Evolutionary conservation across 495 filamentous ascomycete species (phyloP).

Genomic region (Penicillium pancosmium): DNA sequence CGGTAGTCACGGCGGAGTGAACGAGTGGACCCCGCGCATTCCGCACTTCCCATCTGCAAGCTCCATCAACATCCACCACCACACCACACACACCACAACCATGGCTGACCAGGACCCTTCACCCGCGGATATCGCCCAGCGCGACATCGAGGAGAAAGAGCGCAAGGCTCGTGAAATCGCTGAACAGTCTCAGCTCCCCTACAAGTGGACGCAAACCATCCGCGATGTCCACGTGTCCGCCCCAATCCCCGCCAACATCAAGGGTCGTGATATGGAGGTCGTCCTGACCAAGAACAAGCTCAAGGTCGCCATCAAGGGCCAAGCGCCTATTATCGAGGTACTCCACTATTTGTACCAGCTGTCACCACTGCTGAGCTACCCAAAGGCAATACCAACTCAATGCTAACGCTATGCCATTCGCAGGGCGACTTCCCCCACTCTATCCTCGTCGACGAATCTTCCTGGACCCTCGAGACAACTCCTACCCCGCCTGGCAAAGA

Average conservation of each 20-base stretch:
- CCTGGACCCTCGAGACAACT: constrained; percentile 86
- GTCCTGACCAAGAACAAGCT: constrained; percentile 79
- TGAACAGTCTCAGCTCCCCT: constrained; percentile 90
- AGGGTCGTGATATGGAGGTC: constrained; percentile 81
- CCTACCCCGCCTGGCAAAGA: constrained; percentile 66
- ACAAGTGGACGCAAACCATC: constrained; percentile 98
- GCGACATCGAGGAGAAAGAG: constrained; percentile 61
- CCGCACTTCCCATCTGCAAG: not conserved
- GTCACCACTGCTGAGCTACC: not conserved
- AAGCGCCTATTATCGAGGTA: constrained; percentile 79
- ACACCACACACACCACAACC: constrained; percentile 1
- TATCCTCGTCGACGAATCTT: constrained; percentile 81
- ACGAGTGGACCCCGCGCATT: not conserved
- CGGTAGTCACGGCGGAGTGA: not conserved
- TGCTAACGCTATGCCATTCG: not conserved
- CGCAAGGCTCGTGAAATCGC: constrained; percentile 76
- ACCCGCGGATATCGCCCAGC: constrained; percentile 53
- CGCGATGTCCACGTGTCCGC: constrained; percentile 82
- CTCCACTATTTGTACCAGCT: not conserved
- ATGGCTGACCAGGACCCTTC: constrained; percentile 47
- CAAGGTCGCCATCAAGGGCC: constrained; percentile 83
- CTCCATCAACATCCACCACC: constrained; percentile 1
- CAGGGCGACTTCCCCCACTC: constrained; percentile 85
- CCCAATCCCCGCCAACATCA: constrained; percentile 75
- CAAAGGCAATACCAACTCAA: not conserved